Base-by-base conservation (phyloP, 768 basidiomycete genomes). In the Suillus discolor region DNA sequence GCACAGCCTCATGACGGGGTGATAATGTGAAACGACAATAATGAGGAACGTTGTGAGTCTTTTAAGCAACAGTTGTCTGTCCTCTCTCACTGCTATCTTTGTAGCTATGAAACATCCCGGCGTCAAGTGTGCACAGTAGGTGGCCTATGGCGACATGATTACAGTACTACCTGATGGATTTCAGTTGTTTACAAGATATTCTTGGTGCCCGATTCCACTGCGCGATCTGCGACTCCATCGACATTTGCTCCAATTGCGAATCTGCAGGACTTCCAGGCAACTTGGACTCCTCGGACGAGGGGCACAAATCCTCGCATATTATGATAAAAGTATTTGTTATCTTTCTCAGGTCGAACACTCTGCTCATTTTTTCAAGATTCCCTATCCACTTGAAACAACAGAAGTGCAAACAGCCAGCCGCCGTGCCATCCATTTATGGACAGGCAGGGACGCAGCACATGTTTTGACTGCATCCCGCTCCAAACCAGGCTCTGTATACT, bases 181-280 rank as follows among this genome's bases (percentile, higher is more conserved):
- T 9, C 70, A 96, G 96, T 70, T 98, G 96, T 74, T 79, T 92
- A 65, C 88, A 90, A 69, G 94, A 95, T 69, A 96, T 98, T 68
- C 85, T 96, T 31, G 96, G 96, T 20, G 93, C 95, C 18, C 86
- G 93, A 5, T 97, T 95, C 77, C 96, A 95, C 71, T 98, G 96
- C 71, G 92, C 93, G 12, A 88, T 93, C 25, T 98, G 96, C 73
- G 87, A 90, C 47, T 86, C 88, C 9, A 84, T 94, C 47, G 93
- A 95, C 71, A 94, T 95, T 41, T 95, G 94, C 70, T 85, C 90
- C 20, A 92, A 93, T 69, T 95, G 93, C 73, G 93, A 95, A 74
- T 89, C 91, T 13, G 92, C 90, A 34, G 93, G 93, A 36, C 81
- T 95, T 41, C 93, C 93, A 3, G 93, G 92, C 7, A 93, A 92